Percentiles rank a stretch among this genome's conserved stretches.
These are phyloP conservation scores for Plenodomus biglobosus DNA, from an alignment of 2,329 filamentous ascomycete genomes.

Conservation along the genomic window DNA sequence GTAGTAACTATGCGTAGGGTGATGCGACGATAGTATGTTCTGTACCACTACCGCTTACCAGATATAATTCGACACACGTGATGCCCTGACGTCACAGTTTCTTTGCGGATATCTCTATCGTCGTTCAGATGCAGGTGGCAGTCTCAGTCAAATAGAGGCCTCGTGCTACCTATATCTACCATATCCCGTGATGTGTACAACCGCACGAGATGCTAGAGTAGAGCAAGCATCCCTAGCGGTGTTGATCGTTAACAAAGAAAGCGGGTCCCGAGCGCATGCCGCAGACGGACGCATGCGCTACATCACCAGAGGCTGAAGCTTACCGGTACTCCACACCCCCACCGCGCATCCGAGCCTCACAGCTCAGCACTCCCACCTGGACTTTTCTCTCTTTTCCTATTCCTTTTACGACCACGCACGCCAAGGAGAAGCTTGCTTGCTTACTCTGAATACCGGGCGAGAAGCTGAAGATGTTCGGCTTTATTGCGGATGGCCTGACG, in stretches of 20 bases:
- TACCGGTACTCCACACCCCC: conserved; percentile 14
- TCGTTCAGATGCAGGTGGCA: too few species aligned
- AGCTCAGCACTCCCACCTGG: conserved; percentile 4
- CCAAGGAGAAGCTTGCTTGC: conserved; percentile 4
- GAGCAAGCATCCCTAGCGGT: background rate
- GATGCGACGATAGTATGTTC: too few species aligned
- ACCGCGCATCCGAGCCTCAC: conserved; percentile 20
- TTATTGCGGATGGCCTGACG: conserved; percentile 44
- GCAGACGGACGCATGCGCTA: background rate
- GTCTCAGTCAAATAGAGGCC: too few species aligned
- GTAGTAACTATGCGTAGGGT: too few species aligned
- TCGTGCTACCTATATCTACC: too few species aligned
- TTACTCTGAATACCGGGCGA: background rate
- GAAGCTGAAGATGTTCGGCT: conserved; percentile 35
- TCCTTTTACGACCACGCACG: background rate
- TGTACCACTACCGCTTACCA: too few species aligned
- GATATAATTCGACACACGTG: too few species aligned
- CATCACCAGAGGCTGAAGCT: conserved; percentile 5
- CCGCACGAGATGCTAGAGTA: background rate
- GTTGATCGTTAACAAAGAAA: background rate
- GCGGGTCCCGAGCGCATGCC: too few species aligned
- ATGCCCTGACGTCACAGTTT: too few species aligned
- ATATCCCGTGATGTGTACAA: too few species aligned
- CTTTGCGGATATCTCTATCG: too few species aligned
- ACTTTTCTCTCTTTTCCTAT: background rate